These are phyloP conservation scores for Raffaelea ambrosiae DNA, from an alignment of 2,329 filamentous ascomycete species.

Conservation along the genomic window DNA sequence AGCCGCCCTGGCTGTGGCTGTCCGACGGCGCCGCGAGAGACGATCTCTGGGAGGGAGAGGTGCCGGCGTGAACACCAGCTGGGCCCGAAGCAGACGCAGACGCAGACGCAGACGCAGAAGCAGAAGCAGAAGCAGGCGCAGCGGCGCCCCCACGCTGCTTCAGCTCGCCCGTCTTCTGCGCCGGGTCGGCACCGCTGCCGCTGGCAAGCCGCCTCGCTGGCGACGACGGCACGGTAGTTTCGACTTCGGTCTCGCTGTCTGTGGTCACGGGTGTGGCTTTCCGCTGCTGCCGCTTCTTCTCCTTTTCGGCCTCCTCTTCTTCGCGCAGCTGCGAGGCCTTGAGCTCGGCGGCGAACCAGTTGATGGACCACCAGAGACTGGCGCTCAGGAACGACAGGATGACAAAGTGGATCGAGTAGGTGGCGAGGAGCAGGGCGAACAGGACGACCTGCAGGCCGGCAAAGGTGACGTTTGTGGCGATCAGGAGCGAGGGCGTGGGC, in stretches of 20 bases:
- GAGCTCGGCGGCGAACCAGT: slow-evolving; percentile 82
- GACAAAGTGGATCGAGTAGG: slow-evolving; percentile 81
- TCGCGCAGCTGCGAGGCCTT: slow-evolving; percentile 35
- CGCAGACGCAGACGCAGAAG: not conserved
- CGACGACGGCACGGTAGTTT: slow-evolving; percentile 17
- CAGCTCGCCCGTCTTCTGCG: slow-evolving; percentile 39
- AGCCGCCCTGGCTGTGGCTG: not conserved
- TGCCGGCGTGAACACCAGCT: not conserved
- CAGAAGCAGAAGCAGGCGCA: not conserved
- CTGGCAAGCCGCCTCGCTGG: slow-evolving; percentile 11
- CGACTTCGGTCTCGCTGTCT: slow-evolving; percentile 45
- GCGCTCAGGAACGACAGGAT: slow-evolving; percentile 71
- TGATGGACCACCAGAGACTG: slow-evolving; percentile 86
- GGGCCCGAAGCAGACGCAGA: not conserved
- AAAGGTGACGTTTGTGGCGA: slow-evolving; percentile 87
- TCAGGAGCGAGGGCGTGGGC: slow-evolving; percentile 75
- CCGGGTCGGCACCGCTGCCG: slow-evolving; percentile 10
- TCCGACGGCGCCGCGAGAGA: slow-evolving; percentile 19
- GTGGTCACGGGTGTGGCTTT: slow-evolving; percentile 22
- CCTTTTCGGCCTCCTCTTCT: slow-evolving; percentile 26
- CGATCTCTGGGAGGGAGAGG: slow-evolving; percentile 8
- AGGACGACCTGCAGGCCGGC: slow-evolving; percentile 76
- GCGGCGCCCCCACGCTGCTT: slow-evolving; percentile 31
- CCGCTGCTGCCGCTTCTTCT: slow-evolving; percentile 5
- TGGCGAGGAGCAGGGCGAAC: slow-evolving; percentile 65